Percentiles rank a stretch among this genome's conserved stretches.
These are phyloP conservation scores for Yamadazyma sp. DNA, from an alignment of 1,139 yeast genomes.

Conservation along the genomic window DNA sequence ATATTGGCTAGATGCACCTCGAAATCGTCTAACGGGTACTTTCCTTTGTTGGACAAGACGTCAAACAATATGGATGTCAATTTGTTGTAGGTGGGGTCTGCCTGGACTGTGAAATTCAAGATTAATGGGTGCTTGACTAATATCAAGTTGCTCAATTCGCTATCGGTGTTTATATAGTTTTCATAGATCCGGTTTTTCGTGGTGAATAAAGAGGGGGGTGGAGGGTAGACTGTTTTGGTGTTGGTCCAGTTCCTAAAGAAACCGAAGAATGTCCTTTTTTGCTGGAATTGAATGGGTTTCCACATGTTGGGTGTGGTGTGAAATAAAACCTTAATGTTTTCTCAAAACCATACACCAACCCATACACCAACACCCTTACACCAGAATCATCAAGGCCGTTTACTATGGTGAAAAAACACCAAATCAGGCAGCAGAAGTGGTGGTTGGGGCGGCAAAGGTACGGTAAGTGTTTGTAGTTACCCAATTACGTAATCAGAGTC, in stretches of 20 bases:
- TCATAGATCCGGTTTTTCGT: conserved; percentile 44
- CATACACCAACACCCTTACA: not conserved
- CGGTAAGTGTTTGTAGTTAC: no score
- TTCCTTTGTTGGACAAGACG: conserved; percentile 50
- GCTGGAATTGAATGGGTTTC: conserved; percentile 3
- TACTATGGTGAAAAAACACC: no score
- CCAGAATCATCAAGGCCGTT: not conserved
- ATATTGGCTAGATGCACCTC: conserved; percentile 64
- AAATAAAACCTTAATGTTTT: not conserved
- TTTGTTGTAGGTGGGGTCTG: conserved; percentile 61
- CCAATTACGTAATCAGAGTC: no score
- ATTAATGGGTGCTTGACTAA: conserved; percentile 61
- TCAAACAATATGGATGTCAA: conserved; percentile 66
- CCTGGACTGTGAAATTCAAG: conserved; percentile 70
- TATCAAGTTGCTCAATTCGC: conserved; percentile 57
- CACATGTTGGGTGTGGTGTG: conserved; percentile 1
- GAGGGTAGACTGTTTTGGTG: conserved; percentile 34
- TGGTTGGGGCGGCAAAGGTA: no score
- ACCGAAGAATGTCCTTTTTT: conserved; percentile 9
- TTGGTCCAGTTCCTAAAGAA: conserved; percentile 12
- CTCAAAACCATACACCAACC: not conserved
- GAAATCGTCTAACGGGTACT: conserved; percentile 34
- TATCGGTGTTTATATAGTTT: conserved; percentile 42
- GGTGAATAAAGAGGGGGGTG: conserved; percentile 35
- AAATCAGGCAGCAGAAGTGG: no score